Evolutionary conservation across 805 yeast species (phyloP), one percentile per base, ranked within the genome.

Genomic region (Starmerella apicola): DNA sequence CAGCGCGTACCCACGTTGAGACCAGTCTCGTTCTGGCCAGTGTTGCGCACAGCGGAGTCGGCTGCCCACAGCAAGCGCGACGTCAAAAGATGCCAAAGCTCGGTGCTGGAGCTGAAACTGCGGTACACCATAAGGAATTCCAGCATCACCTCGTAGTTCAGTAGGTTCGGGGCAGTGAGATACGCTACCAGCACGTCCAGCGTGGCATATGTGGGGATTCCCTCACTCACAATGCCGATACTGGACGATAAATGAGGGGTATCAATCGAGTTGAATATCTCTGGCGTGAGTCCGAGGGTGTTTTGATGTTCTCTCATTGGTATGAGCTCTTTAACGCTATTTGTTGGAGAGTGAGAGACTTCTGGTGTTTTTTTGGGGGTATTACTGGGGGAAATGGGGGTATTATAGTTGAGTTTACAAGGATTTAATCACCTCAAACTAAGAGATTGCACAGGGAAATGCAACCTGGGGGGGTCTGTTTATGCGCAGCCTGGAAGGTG

Each of bases 121-220:
- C 97, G 66, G 60, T 74, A 86, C 1, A 94, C 77, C 37, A 88
- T 67, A 57, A 88, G 82, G 57, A 91, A 85, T 61, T 91, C 96
- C 35, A 86, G 72, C 40, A 86, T 63, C 29, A 80, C 67, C 45
- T 75, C 72, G 57, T 88, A 88, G 57, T 84, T 86, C 15, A 88
- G 70, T 5, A 74, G 61, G 42, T 74, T 72, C 4, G 91, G 86
- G 9, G 82, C 73, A 2, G 94, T 78, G 35, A 64, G 41, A 29
- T 60, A 56, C 13, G 57, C 54, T 4, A 64, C 49, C n/a, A 64
- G 52, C 27, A 45, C 46, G 16, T 34, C 48, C 13, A 51, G 41
- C 32, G 44, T 34, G 16, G 49, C 44, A 36, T 48, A 48, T 22
- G 46, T 32, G 17, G 51, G 46, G n/a, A 44, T 26, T 12, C 49